These are phyloP conservation scores for Kwoniella pini DNA, from an alignment of 768 basidiomycete genomes.

Conservation along the genomic window DNA sequence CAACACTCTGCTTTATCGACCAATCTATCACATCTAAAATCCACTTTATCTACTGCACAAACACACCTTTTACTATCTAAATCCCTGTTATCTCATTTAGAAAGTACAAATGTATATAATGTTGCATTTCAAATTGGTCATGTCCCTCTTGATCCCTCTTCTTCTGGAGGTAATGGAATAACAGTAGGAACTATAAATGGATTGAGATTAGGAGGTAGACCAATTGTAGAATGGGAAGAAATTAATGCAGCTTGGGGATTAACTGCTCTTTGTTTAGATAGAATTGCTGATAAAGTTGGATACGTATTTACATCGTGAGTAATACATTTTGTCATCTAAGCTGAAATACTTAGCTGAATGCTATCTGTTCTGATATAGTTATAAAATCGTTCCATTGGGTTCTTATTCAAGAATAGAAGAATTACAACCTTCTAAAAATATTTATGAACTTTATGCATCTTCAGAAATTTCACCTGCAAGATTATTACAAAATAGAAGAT, in stretches of 20 bases:
- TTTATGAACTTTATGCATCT: slow-evolving; percentile 91
- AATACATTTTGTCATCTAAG: not conserved
- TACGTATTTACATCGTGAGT: slow-evolving; percentile 80
- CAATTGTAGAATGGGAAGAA: slow-evolving; percentile 93
- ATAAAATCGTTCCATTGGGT: slow-evolving; percentile 88
- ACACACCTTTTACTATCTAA: slow-evolving; percentile 49
- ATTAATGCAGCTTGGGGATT: slow-evolving; percentile 99
- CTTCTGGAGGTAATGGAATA: slow-evolving; percentile 6
- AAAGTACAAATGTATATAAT: slow-evolving; percentile 55
- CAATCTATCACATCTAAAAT: slow-evolving; percentile 18
- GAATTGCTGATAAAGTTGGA: slow-evolving; percentile 86
- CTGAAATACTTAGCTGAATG: not conserved
- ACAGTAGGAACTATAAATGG: slow-evolving; percentile 93
- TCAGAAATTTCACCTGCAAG: slow-evolving; percentile 87
- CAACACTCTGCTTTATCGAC: slow-evolving; percentile 22
- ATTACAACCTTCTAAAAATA: slow-evolving; percentile 58
- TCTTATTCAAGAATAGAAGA: slow-evolving; percentile 87
- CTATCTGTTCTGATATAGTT: slow-evolving; percentile 56
- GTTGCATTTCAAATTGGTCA: slow-evolving; percentile 56
- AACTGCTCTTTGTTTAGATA: slow-evolving; percentile 84
- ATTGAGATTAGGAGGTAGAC: slow-evolving; percentile 79
- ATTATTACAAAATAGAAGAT: slow-evolving; percentile 87
- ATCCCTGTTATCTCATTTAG: slow-evolving; percentile 44
- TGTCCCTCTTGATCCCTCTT: slow-evolving; percentile 35
- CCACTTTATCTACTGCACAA: slow-evolving; percentile 37